Evolutionary conservation across 2,329 filamentous ascomycete genomes (phyloP).

Genomic region (Xylariomycetidae sp.): DNA sequence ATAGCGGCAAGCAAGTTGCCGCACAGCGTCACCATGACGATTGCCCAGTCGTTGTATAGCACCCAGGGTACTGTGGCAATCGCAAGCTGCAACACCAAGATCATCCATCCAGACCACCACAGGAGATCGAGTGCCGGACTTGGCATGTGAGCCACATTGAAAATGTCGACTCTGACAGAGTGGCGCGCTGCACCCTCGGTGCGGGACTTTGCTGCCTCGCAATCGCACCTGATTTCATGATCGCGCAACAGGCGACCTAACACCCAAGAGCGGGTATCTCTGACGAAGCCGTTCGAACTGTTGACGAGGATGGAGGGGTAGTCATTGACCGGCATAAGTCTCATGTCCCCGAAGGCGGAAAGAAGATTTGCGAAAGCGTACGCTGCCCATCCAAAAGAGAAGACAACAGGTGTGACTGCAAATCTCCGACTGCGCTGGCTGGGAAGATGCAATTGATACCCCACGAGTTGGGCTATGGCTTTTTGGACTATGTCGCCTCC

Average conservation of each 20-base stretch:
- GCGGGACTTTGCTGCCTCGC: not conserved
- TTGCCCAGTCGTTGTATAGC: too few relatives aligned
- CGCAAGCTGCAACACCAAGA: too few relatives aligned
- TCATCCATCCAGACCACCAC: too few relatives aligned
- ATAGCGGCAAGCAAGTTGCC: too few relatives aligned
- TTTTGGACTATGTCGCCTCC: slow-evolving; percentile 13
- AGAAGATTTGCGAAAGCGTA: slow-evolving; percentile 10
- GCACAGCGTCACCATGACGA: too few relatives aligned
- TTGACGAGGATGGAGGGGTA: slow-evolving; percentile 5
- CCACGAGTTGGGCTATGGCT: slow-evolving; percentile 10
- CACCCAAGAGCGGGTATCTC: slow-evolving; percentile 11
- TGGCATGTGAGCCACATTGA: too few relatives aligned
- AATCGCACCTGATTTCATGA: slow-evolving; percentile 3
- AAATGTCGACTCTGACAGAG: too few relatives aligned
- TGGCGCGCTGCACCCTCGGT: not conserved
- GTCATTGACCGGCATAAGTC: slow-evolving; percentile 8
- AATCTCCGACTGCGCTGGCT: not conserved
- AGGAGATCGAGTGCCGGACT: too few relatives aligned
- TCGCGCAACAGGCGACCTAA: slow-evolving; percentile 12
- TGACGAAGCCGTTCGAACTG: slow-evolving; percentile 2
- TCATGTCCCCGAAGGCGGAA: slow-evolving; percentile 8
- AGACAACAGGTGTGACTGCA: slow-evolving; percentile 9
- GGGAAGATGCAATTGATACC: not conserved
- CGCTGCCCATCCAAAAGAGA: slow-evolving; percentile 15
- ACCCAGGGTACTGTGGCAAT: too few relatives aligned